Conservation (phyloP, 805 yeast species). For the Saccharomyces cerevisiae region DNA sequence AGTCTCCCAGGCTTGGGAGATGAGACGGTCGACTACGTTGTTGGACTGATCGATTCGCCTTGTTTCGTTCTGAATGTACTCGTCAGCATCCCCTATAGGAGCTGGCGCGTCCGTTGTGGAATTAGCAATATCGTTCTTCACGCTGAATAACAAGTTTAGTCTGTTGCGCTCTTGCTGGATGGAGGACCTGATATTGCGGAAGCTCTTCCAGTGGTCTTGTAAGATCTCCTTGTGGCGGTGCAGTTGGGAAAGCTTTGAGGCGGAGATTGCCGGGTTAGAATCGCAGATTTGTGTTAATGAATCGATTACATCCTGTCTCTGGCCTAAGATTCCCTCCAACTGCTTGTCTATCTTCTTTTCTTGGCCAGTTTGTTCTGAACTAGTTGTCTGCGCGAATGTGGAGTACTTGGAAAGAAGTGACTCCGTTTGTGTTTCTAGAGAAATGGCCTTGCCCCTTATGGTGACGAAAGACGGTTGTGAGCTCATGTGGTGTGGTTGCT, state of each 20-base stretch:
- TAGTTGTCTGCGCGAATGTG: slow-evolving; percentile 43
- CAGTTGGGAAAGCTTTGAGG: slow-evolving; percentile 72
- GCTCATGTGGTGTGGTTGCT: background rate
- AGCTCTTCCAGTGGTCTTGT: slow-evolving; percentile 60
- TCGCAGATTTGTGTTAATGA: slow-evolving; percentile 49
- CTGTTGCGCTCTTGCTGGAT: slow-evolving; percentile 71
- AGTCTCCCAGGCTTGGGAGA: slow-evolving; percentile 82
- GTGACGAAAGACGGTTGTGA: slow-evolving; percentile 45
- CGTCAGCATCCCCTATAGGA: slow-evolving; percentile 41
- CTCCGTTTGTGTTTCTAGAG: slow-evolving; percentile 64
- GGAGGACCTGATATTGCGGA: slow-evolving; percentile 46
- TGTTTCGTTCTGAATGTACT: slow-evolving; percentile 72
- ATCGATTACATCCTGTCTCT: slow-evolving; percentile 46
- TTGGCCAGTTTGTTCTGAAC: slow-evolving; percentile 40
- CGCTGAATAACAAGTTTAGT: slow-evolving; percentile 62
- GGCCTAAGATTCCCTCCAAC: slow-evolving; percentile 44
- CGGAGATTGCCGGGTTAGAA: slow-evolving; percentile 47
- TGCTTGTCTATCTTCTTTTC: slow-evolving; percentile 39
- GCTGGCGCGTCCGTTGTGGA: slow-evolving; percentile 35
- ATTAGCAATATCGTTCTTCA: slow-evolving; percentile 69
- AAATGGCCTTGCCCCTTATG: slow-evolving; percentile 57
- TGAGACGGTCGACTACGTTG: slow-evolving; percentile 65
- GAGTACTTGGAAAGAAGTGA: slow-evolving; percentile 45
- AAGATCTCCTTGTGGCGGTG: slow-evolving; percentile 73
- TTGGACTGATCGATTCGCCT: slow-evolving; percentile 65